Evolutionary conservation across 495 filamentous ascomycete genomes (phyloP), one percentile per base, ranked within the genome.

Genomic region (Lasiosphaeria ovina): DNA sequence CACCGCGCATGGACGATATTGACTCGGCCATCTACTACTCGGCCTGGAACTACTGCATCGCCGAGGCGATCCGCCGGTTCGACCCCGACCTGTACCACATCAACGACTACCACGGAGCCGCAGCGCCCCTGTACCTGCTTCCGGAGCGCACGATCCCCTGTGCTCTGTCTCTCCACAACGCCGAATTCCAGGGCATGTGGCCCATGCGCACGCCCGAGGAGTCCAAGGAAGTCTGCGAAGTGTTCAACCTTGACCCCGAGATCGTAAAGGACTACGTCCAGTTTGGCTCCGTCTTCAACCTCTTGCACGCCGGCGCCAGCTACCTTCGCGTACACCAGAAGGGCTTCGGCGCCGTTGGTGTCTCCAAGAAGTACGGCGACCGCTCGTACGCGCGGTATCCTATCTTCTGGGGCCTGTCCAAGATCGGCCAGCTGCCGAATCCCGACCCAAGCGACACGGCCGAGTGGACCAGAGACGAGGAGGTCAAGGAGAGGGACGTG

Each of bases 61-160:
- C 86, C 0, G 75, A 85, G 61, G 69, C 84, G 0, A 77, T 88
- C 50, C 78, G 68, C 10, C 76, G 80, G 42, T 84, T 83, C 66
- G 80, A 84, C 2, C 76, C 88, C 35, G 86, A 90, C 64, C 62
- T 91, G 14, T 91, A 91, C 69, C 88, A 91, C 67, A 86, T 90
- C 66, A 90, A 91, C 68, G 88, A 91, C 68, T 91, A 89, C 66
- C 88, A 91, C 62, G 88, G 88, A 38, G 84, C 88, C 34, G 68
- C 87, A 4, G 88, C 88, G 38, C 87, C 86, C 4, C 72, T 90
- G 12, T 86, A 91, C 58, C 76, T 89, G 12, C 77, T 89, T 6
- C 87, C 87, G 9, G 81, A 79, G 5, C 55, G 56, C 10, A 84
- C 76, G 4, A 69, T 86, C 36, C 83, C 83, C 0, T 83, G 82